A percentile compares a stretch with the other conserved stretches of the same genome.
phyloP scores from a whole-genome alignment of 148 eudicot species.

The Fagopyrum esculentum region DNA sequence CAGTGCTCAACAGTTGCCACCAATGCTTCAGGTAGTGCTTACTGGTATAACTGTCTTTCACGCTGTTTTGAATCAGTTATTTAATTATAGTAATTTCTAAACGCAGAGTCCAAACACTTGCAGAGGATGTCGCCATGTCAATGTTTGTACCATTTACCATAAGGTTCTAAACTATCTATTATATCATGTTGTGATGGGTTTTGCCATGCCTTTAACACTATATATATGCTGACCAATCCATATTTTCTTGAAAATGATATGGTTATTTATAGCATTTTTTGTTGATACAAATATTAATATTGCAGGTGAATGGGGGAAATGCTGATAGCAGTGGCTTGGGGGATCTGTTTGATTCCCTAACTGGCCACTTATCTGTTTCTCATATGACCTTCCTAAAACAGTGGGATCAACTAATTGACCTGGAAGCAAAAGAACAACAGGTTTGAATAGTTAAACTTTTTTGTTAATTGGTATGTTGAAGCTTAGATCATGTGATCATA shows the following conservation, averaged over 20 bases:
- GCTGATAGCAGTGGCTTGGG: conserved; percentile 80
- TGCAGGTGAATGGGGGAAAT: conserved; percentile 78
- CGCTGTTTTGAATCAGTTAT: conserved; percentile 8
- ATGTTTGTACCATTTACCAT: conserved; percentile 73
- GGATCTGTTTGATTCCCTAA: conserved; percentile 61
- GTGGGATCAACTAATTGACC: conserved; percentile 83
- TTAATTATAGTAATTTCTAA: background rate
- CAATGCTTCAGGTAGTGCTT: conserved; percentile 68
- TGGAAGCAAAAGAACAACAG: conserved; percentile 85
- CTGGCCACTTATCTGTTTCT: conserved; percentile 55
- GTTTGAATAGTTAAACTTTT: conserved; percentile 23
- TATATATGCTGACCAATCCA: background rate
- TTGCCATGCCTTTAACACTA: background rate
- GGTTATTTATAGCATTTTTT: background rate
- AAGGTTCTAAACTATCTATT: conserved; percentile 36
- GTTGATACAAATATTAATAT: conserved; percentile 13
- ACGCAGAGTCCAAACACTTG: conserved; percentile 74
- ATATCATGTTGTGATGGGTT: background rate
- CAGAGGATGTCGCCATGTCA: conserved; percentile 80
- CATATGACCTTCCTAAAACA: conserved; percentile 64
- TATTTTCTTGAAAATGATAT: background rate
- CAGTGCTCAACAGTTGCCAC: conserved; percentile 70
- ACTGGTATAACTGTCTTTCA: background rate
- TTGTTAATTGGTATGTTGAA: conserved; percentile 8
- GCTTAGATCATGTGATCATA: conserved; percentile 1